A percentile compares a stretch with the other conserved stretches of the same genome.
These are phyloP conservation scores for Ustilago shanxiensis DNA, from an alignment of 1,284 basidiomycete species.

Conservation along the genomic window DNA sequence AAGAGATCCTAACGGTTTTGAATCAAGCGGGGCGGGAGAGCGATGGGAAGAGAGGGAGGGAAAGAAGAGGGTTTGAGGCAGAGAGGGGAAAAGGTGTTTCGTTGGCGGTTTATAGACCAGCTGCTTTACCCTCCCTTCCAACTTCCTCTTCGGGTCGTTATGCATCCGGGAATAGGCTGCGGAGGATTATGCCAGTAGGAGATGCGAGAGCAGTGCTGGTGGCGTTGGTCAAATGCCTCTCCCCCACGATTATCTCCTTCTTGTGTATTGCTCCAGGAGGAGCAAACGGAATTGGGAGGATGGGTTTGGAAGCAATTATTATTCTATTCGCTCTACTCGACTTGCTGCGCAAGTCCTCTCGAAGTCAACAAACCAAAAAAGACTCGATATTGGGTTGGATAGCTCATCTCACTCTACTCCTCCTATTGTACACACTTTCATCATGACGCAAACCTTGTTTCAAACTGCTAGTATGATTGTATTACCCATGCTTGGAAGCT, in stretches of 20 bases:
- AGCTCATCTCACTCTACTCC: background rate
- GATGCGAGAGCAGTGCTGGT: background rate
- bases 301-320: background rate
- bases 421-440: too few relatives aligned
- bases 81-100: slow-evolving; percentile 3
- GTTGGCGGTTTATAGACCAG: slow-evolving; percentile 30
- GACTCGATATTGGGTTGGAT: background rate
- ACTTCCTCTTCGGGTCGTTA: background rate
- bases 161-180: background rate
- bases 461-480: too few relatives aligned
- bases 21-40: too few relatives aligned
- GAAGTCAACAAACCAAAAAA: too few relatives aligned
- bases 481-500: background rate
- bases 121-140: slow-evolving; percentile 15
- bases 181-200: background rate
- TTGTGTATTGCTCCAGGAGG: background rate
- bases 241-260: background rate
- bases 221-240: slow-evolving; percentile 25
- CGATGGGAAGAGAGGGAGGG: background rate
- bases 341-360: too few relatives aligned
- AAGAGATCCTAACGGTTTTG: too few relatives aligned
- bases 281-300: background rate
- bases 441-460: too few relatives aligned
- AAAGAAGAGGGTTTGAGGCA: background rate
- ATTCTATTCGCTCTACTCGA: slow-evolving; percentile 25